These are phyloP conservation scores for Jacaranda mimosifolia DNA, from an alignment of 257 asterid genomes.

Conservation along the genomic window DNA sequence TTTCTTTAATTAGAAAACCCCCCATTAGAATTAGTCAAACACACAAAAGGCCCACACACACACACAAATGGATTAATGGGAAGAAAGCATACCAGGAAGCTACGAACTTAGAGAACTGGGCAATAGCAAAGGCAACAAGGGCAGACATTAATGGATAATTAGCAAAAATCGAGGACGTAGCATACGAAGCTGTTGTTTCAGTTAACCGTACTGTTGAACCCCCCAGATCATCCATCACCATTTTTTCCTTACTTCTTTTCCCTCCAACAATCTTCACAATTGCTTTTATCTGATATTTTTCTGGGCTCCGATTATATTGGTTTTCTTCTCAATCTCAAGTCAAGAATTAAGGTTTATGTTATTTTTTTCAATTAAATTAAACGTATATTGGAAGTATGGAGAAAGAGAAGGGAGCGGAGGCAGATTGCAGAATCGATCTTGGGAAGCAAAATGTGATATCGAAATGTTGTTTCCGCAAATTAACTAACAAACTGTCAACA, in stretches of 20 bases:
- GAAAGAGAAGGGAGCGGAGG: slow-evolving; percentile 21
- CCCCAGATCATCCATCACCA: slow-evolving; percentile 43
- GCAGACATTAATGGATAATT: slow-evolving; percentile 75
- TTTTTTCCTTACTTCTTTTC: neutral
- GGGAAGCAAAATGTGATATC: slow-evolving; percentile 18
- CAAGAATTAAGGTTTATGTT: neutral
- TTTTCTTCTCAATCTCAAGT: slow-evolving; percentile 4
- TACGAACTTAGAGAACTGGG: slow-evolving; percentile 71
- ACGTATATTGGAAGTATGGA: neutral
- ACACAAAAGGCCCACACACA: no score
- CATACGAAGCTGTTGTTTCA: slow-evolving; percentile 39
- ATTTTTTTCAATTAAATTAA: neutral
- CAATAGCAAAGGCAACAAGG: slow-evolving; percentile 72
- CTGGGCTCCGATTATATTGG: neutral
- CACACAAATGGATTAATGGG: slow-evolving; percentile 11
- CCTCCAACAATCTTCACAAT: neutral
- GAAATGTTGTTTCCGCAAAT: neutral
- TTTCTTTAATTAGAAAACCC: neutral
- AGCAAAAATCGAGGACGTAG: slow-evolving; percentile 48
- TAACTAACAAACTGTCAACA: slow-evolving; percentile 18
- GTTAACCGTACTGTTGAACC: slow-evolving; percentile 36
- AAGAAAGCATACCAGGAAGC: slow-evolving; percentile 56
- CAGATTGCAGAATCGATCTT: slow-evolving; percentile 28
- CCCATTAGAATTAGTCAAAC: no score
- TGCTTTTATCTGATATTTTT: neutral